phyloP scores from a whole-genome alignment of 495 filamentous ascomycete species.

The Aspergillus biplanus region DNA sequence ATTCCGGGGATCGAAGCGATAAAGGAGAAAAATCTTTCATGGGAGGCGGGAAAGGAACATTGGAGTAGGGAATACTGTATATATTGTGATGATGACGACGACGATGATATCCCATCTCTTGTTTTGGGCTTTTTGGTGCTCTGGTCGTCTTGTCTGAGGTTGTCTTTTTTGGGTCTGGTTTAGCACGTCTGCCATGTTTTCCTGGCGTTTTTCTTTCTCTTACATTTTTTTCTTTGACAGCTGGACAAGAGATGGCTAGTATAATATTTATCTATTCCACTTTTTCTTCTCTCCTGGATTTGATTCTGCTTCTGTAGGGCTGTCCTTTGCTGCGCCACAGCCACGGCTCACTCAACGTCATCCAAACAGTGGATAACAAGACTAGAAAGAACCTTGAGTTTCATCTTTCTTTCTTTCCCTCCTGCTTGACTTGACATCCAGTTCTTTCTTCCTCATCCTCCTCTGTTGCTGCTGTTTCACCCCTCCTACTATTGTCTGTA shows the following conservation, averaged over 20 bases:
- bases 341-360: neutral
- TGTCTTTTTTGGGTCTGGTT: neutral
- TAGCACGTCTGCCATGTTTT: neutral
- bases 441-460: neutral
- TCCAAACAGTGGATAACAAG: neutral
- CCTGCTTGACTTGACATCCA: neutral
- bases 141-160: neutral
- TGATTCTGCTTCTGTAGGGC: neutral
- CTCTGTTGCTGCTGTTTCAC: neutral
- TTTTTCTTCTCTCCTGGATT: neutral
- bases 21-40: neutral
- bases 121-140: neutral
- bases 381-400: neutral
- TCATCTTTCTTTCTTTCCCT: neutral
- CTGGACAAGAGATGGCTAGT: neutral
- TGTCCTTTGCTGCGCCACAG: neutral
- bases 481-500: neutral
- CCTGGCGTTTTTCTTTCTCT: neutral
- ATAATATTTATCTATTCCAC: neutral
- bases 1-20: constrained; percentile 67
- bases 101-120: constrained; percentile 2
- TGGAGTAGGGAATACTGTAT: constrained; percentile 17
- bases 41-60: constrained; percentile 34
- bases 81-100: constrained; percentile 24
- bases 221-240: neutral